Base-by-base conservation (phyloP, 192 early-diverging fungal genomes). In the Martensiomyces pterosporus region DNA sequence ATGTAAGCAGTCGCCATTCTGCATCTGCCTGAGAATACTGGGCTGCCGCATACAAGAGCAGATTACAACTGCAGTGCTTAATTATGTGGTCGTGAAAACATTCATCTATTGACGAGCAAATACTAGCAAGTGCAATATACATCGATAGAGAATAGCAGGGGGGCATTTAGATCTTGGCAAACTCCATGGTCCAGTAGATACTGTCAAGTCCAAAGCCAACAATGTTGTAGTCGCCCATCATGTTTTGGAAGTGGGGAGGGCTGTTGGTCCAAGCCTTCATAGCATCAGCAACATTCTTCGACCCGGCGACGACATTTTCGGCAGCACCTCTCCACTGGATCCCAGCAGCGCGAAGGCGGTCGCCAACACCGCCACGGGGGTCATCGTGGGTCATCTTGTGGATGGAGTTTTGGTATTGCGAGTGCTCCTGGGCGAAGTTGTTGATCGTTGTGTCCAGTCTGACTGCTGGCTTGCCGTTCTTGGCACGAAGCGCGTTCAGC, bases 161-260 rank as follows among this genome's bases (percentile, higher is more conserved):
- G n/a, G n/a, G n/a, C n/a, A n/a, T n/a, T n/a, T n/a, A n/a, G n/a
- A n/a, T n/a, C n/a, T 32, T 32, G 29, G 29, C 29, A 32, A 32
- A 32, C 29, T 8, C 12, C 29, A 8, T 5, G 6, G 29, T 32
- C 29, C 29, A 32, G 12, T 32, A 32, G 6, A 32, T 5, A 32
- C 29, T 32, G 29, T 32, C 6, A 8, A 8, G 6, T 5, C 29
- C 38, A 6, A 39, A 39, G 19, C 38, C 38, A n/a, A 39, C 38
- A 39, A 39, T 19, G n/a, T 39, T 39, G n/a, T 18, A 39, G 38
- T 39, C 38, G 19, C 19, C 19, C 6, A 39, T 6, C 38, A 39
- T 18, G 38, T 39, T 39, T 5, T 6, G 4, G 19, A n/a, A 15
- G 38, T 39, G 38, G 7, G 6, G 4, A 9, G 38, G 38, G 38